Evolutionary conservation across 768 basidiomycete genomes (phyloP).

Genomic region (Tubosaeta brunneosetosa): DNA sequence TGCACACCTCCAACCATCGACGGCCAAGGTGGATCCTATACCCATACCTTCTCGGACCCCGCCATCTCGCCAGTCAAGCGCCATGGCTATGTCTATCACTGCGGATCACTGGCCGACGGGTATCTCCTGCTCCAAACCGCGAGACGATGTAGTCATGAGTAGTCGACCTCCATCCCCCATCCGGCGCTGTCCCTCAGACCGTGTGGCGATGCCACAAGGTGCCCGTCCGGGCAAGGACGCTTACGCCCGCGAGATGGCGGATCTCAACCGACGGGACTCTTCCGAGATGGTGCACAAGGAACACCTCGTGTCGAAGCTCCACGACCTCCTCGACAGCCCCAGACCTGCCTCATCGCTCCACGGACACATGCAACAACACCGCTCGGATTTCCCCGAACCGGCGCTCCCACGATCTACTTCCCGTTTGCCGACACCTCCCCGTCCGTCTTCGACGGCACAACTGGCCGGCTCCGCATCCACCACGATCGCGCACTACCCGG

Average conservation of each 20-base stretch:
- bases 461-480: conserved; percentile 17
- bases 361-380: conserved; percentile 29
- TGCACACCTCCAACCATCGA: conserved; percentile 22
- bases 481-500: conserved; percentile 8
- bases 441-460: conserved; percentile 20
- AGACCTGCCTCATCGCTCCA: conserved; percentile 39
- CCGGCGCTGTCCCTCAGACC: conserved; percentile 25
- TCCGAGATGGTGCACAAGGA: conserved; percentile 23
- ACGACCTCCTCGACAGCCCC: conserved; percentile 45
- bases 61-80: conserved; percentile 25
- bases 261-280: conserved; percentile 20
- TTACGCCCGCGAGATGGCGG: conserved; percentile 20
- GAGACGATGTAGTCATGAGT: conserved; percentile 26
- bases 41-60: conserved; percentile 27
- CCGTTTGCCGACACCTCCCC: conserved; percentile 21
- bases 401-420: conserved; percentile 18
- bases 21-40: conserved; percentile 22
- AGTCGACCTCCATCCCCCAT: conserved; percentile 27
- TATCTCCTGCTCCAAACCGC: conserved; percentile 24
- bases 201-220: conserved; percentile 10
- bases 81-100: conserved; percentile 25
- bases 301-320: conserved; percentile 37
- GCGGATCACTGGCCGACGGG: conserved; percentile 22
- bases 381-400: conserved; percentile 26
- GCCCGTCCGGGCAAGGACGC: conserved; percentile 15